Base-by-base conservation (phyloP, 805 yeast species). In the Yarrowia sp. region DNA sequence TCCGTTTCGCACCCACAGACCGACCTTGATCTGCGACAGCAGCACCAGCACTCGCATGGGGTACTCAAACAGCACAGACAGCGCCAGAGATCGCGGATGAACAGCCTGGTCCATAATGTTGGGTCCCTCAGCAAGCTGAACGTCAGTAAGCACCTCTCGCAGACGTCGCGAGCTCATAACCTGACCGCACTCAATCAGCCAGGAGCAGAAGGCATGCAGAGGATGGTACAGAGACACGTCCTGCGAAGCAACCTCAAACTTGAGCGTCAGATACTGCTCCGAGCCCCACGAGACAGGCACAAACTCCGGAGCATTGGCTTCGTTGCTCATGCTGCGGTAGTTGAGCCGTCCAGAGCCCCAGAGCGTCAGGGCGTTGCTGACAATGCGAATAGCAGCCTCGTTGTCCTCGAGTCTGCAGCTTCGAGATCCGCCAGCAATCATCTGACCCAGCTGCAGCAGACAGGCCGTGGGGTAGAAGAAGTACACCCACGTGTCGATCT, bases 1-100 rank as follows among this genome's bases (percentile, higher is more conserved):
- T 0, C 99, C 99, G 73, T 93, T 93, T 68, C 98, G 81, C 0
- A 93, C 97, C 98, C 98, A 93, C 62, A 87, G 81, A 0, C 97
- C 97, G 0, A 88, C 84, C 64, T 89, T 86, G 8, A 93, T 88
- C 68, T 94, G 97, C 0, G 97, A 84, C 66, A 90, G 73, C 8
- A 89, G 73, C 0, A 89, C 97, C 27, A 90, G 70, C 0, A 92
- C 86, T 63, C 96, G 78, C 19, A 94, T 72, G 0, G 97, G 87
- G 65, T 87, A 85, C 65, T 90, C 97, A 65, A 87, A 81, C 6
- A 87, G 68, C 10, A 67, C 29, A 35, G 56, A 46, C 29, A 62
- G 63, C 5, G 47, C 36, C 38, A 29, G 12, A 1, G 61, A 55
- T 10, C 41, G 39, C 10, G 58, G 58, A 49, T 49, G 56, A 22